Evolutionary conservation across 176 grass and related monocot genomes (phyloP).

Genomic region (maize (Zea mays)): Zm-B73-REFERENCE-NAM-5.0 NC_050100.1:15197501-15198000

Average conservation of each 20-base stretch:
- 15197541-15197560: constrained; percentile 45
- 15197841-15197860: constrained; percentile 89
- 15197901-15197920: constrained; percentile 27
- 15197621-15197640: constrained; percentile 82
- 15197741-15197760: constrained; percentile 80
- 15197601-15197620: constrained; percentile 63
- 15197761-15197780: constrained; percentile 91
- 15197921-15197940: constrained; percentile 40
- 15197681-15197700: constrained; percentile 90
- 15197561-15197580: constrained; percentile 54
- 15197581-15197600: constrained; percentile 46
- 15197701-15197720: constrained; percentile 74
- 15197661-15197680: constrained; percentile 70
- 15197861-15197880: constrained; percentile 87
- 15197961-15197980: constrained; percentile 44
- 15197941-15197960: constrained; percentile 67
- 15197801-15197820: constrained; percentile 82
- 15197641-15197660: constrained; percentile 65
- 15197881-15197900: constrained; percentile 1
- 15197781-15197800: constrained; percentile 77
- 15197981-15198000: constrained; percentile 59
- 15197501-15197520: constrained; percentile 36
- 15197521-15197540: constrained; percentile 35
- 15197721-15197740: constrained; percentile 55
- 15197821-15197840: constrained; percentile 85